Base-by-base conservation (phyloP, 2,329 filamentous ascomycete species). In the Alternaria ventricosa region DNA sequence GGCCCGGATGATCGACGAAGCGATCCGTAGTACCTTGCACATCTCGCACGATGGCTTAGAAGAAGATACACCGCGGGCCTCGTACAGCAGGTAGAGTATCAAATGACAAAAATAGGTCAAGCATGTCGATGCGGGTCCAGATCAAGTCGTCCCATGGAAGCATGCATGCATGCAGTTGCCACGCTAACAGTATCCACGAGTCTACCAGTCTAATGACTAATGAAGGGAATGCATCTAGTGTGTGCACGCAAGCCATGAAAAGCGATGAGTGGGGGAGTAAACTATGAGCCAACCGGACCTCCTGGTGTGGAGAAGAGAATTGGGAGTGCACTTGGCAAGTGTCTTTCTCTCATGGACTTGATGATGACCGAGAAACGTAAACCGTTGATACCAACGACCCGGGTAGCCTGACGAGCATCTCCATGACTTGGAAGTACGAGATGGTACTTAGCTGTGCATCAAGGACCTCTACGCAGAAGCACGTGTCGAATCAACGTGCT, bases 401-500 rank as follows among this genome's bases (percentile, higher is more conserved):
- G 7, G 6, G 1, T 20, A 54, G 36, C 27, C 27, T n/a, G n/a
- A 22, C 20, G n/a, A 51, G 49, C 8, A 23, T 36, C 25, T 33
- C 9, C 6, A 8, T 25, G 41, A 23, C 11, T 36, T 27, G 18
- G 23, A n/a, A 13, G 20, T 57, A 64, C 50, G 43, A 18, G 12
- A 58, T n/a, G 12, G 7, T 18, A 9, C 25, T 28, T 55, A 43
- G 28, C 54, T 45, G 46, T 51, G 54, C 12, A 2, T 55, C 45
- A n/a, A 13, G 30, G 51, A 50, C 6, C 7, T 58, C 11, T 13
- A 33, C 25, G 49, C 20, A 7, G 56, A 55, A 57, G 59, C 30
- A 22, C 5, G 54, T 54, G 36, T n/a, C 18, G 27, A 18, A 64
- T 20, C 28, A 58, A 65, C 56, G 62, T 51, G 56, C 64, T 65